Evolutionary conservation across 2,329 filamentous ascomycete species (phyloP).

Genomic region (Boeremia lycopersici): DNA sequence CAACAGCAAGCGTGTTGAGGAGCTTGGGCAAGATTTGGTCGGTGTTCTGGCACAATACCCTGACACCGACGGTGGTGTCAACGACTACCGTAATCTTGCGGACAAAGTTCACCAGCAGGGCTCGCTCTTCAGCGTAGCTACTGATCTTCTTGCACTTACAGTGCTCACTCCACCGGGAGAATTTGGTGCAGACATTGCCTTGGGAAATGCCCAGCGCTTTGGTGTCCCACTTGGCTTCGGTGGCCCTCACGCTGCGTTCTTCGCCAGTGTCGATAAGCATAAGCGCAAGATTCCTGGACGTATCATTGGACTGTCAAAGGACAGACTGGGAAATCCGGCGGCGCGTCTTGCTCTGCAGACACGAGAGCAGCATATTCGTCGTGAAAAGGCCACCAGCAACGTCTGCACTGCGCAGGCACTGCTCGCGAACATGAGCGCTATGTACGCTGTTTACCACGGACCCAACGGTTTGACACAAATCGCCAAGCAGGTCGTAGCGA

Average conservation of each 20-base stretch:
- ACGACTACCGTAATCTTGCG: constrained; percentile 75
- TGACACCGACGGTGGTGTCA: constrained; percentile 81
- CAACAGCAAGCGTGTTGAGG: constrained; percentile 69
- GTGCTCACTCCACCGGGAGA: constrained; percentile 88
- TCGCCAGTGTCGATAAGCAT: constrained; percentile 86
- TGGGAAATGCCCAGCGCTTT: constrained; percentile 89
- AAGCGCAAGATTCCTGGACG: constrained; percentile 95
- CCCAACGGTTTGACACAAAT: constrained; percentile 82
- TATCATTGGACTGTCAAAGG: constrained; percentile 88
- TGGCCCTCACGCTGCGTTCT: constrained; percentile 96
- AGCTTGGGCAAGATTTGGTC: constrained; percentile 79
- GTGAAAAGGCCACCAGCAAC: constrained; percentile 97
- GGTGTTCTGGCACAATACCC: constrained; percentile 96
- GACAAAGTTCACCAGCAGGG: constrained; percentile 78
- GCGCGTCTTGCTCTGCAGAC: constrained; percentile 88
- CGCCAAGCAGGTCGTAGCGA: constrained; percentile 75
- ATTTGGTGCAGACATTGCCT: constrained; percentile 93
- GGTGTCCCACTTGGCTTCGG: constrained; percentile 92
- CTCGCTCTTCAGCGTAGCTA: constrained; percentile 83
- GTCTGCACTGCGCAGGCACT: constrained; percentile 95
- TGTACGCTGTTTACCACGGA: constrained; percentile 94
- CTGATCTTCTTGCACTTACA: constrained; percentile 86
- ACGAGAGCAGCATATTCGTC: constrained; percentile 91
- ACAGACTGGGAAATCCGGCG: constrained; percentile 80
- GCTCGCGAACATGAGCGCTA: constrained; percentile 92